phyloP scores from a whole-genome alignment of 495 filamentous ascomycete species.

The Penicillium soppii region DNA sequence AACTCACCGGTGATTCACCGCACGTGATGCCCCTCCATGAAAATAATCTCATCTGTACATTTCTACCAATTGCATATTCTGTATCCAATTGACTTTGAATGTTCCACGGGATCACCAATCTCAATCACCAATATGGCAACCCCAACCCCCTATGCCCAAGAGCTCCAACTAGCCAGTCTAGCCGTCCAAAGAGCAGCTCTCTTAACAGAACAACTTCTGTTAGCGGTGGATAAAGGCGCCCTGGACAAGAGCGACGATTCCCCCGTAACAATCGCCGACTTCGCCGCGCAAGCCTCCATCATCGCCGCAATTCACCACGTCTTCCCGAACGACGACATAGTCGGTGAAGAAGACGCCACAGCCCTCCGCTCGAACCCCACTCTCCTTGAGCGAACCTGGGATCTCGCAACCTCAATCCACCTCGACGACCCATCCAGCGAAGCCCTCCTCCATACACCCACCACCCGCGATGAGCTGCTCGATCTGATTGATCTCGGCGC shows the following conservation, averaged over 20 bases:
- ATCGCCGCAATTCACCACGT: conserved; percentile 50
- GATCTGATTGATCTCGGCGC: conserved; percentile 61
- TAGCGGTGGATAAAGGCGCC: conserved; percentile 44
- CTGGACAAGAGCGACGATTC: conserved; percentile 59
- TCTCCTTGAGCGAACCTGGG: conserved; percentile 54
- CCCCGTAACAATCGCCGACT: conserved; percentile 68
- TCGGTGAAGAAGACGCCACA: conserved; percentile 61
- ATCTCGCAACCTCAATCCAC: conserved; percentile 39
- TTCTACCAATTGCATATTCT: background rate
- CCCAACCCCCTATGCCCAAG: conserved; percentile 41
- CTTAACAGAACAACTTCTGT: conserved; percentile 50
- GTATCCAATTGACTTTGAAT: no score
- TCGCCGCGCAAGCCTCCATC: conserved; percentile 64
- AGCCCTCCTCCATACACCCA: conserved; percentile 39
- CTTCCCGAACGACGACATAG: conserved; percentile 58
- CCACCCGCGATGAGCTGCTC: conserved; percentile 55
- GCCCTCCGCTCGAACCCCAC: conserved; percentile 48
- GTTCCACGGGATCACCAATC: no score
- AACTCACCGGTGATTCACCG: background rate
- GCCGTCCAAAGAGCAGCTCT: conserved; percentile 55
- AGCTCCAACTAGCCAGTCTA: conserved; percentile 49
- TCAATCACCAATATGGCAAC: conserved; percentile 18
- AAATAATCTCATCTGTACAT: background rate
- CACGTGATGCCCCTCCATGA: conserved; percentile 5
- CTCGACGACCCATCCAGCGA: conserved; percentile 42